Base-by-base conservation (phyloP, 768 basidiomycete genomes). In the Chlorophyllum brunneum region DNA sequence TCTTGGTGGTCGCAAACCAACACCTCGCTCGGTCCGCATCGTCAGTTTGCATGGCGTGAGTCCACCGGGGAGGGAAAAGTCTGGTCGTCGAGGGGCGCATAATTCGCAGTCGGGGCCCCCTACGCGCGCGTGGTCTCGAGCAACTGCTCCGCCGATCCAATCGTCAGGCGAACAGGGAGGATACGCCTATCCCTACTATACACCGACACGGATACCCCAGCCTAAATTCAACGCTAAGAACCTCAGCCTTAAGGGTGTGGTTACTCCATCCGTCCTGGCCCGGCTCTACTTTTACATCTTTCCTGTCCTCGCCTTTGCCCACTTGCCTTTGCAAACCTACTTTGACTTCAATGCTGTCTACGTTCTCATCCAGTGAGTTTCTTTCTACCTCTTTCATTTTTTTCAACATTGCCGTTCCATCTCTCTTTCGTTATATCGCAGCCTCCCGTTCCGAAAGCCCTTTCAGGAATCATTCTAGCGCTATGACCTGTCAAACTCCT, bases 301-400 rank as follows among this genome's bases (percentile, higher is more conserved):
- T 63, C 87, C 86, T n/a, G 34, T 91, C 13, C 65, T 91, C 56
- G 76, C 81, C 5, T 82, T 92, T 64, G 82, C 80, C 16, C 85
- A 90, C 62, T 69, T 91, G 34, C 81, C 82, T 22, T 64, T 89
- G 7, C 91, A 93, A 65, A 83, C 86, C 0, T 94, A 87, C 63
- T 84, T 95, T 65, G 93, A 95, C 63, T 92, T 93, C 66, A 93
- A 94, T 65, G 83, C 85, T 59, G 83, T 86, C 58, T 95, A 83
- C 70, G 83, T 92, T 59, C 66, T 94, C 59, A 64, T 92, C 36
- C 83, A 92, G 91, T 93, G 63, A 72, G 92, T 85, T 11, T 51
- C 33, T 51, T 71, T 18, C 37, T 38, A 33, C 39, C 48, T 51
- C 31, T 45, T 51, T 24, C 39, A 30, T 30, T 34, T 53, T 30